Base-by-base conservation (phyloP, 345 rosid species). In the Stellera chamaejasme region DNA sequence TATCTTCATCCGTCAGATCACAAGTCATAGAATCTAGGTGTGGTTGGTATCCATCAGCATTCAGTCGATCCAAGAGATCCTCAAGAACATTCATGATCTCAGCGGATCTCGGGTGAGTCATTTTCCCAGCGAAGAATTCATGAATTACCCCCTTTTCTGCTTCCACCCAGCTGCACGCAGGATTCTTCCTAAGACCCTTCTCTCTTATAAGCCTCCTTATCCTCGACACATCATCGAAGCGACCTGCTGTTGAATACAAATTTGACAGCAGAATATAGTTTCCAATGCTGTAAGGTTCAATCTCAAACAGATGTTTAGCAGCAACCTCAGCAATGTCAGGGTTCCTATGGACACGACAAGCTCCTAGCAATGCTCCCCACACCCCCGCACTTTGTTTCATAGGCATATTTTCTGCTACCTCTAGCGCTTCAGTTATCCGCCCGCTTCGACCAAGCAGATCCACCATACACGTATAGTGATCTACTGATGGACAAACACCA, bases 281-380 rank as follows among this genome's bases (percentile, higher is more conserved):
- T 56, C 92, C 96, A n/a, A 80, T 69, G 14, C 50, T 57, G 50
- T 84, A 39, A 3, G 95, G 98, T 65, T 88, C 96, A 39, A 85
- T 63, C 71, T 74, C 72, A 61, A 83, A 88, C 59, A 91, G 69
- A 67, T 76, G 84, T 54, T 32, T 59, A 13, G 88, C 88, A 28
- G 95, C 92, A 59, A 83, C 68, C 55, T 73, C 69, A 43, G 95
- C 98, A 16, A 83, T 61, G 43, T 83, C 87, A 11, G 89, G 79
- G 63, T 80, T 58, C 13, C 64, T 50, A 66, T 92, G 87, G 60
- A 76, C 74, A 41, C 72, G 78, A 54, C 93, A 92, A 42, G 95
- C 90, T 57, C 90, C 95, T 13, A 92, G 93, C 52, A 92, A 70
- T 25, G 98, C 96, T 42, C 98, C 95, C 98, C 97, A 92, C 19